Evolutionary conservation across 164 flowering plant genomes (phyloP).

Genomic region (Liquidambar formosana): DNA sequence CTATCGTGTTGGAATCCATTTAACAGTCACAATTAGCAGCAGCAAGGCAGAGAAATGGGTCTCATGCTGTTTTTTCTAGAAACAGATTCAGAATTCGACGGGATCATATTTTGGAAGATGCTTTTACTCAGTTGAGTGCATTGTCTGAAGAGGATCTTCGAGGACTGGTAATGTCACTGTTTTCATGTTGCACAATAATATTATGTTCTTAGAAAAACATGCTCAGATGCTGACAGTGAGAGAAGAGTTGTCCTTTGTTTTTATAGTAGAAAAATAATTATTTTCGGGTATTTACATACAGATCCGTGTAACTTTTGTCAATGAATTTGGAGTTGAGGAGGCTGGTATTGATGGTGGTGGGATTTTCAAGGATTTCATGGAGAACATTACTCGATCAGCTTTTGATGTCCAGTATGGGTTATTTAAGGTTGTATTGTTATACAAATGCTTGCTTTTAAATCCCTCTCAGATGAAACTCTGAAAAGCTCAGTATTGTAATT

Average conservation of each 20-base stretch:
- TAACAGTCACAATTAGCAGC: constrained; percentile 76
- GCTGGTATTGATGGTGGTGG: constrained; percentile 99
- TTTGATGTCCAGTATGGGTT: constrained; percentile 96
- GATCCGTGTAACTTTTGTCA: constrained; percentile 92
- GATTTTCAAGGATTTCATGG: constrained; percentile 98
- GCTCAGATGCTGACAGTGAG: neutral
- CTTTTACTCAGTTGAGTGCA: constrained; percentile 75
- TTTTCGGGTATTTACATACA: constrained; percentile 26
- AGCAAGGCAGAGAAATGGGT: constrained; percentile 56
- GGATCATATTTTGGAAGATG: constrained; percentile 92
- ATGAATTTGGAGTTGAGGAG: constrained; percentile 98
- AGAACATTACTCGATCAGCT: constrained; percentile 88
- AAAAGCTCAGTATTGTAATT: too few species aligned
- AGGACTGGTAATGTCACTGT: constrained; percentile 54
- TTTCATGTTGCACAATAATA: neutral
- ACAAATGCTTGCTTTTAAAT: neutral
- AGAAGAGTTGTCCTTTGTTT: neutral
- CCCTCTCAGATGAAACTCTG: too few species aligned
- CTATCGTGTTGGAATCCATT: constrained; percentile 8
- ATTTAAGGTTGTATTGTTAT: constrained; percentile 64
- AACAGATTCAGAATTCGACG: constrained; percentile 82
- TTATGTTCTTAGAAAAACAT: neutral
- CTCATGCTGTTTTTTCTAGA: constrained; percentile 61
- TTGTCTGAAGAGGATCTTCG: constrained; percentile 88
- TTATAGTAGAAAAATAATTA: neutral